These are phyloP conservation scores for Rhynchosporium graminicola DNA, from an alignment of 2,329 filamentous ascomycete genomes.

Conservation along the genomic window DNA sequence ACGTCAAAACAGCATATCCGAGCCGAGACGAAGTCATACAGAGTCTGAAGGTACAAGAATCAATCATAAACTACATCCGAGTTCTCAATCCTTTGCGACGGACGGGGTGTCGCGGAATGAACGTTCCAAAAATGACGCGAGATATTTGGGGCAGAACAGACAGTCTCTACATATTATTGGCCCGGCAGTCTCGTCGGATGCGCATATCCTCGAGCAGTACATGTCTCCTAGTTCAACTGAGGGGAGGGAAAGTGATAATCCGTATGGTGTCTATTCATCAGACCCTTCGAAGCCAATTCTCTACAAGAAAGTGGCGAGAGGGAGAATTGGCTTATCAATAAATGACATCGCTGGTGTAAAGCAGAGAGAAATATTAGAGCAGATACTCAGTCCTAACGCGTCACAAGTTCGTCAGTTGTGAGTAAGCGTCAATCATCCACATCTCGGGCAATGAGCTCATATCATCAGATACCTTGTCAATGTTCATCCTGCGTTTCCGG, in stretches of 20 bases:
- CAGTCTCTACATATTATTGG: constrained; percentile 55
- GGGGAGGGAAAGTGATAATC: constrained; percentile 42
- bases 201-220: constrained; percentile 61
- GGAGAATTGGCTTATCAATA: constrained; percentile 42
- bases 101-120: background rate
- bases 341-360: constrained; percentile 48
- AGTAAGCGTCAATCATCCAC: constrained; percentile 25
- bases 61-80: too few relatives aligned
- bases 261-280: constrained; percentile 45
- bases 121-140: background rate
- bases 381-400: constrained; percentile 57
- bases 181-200: constrained; percentile 59
- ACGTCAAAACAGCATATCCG: background rate
- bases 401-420: constrained; percentile 53
- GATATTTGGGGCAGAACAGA: constrained; percentile 4
- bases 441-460: constrained; percentile 12
- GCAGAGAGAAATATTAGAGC: constrained; percentile 56
- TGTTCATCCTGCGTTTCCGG: constrained; percentile 61
- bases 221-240: constrained; percentile 44
- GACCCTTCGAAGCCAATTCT: constrained; percentile 49
- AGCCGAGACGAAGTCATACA: background rate
- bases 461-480: constrained; percentile 52
- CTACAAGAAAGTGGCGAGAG: constrained; percentile 34
- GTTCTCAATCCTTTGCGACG: background rate
- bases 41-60: background rate